Conservation (phyloP, 176 grass and related monocot species). For the Echinochloa phyllopogon region DNA sequence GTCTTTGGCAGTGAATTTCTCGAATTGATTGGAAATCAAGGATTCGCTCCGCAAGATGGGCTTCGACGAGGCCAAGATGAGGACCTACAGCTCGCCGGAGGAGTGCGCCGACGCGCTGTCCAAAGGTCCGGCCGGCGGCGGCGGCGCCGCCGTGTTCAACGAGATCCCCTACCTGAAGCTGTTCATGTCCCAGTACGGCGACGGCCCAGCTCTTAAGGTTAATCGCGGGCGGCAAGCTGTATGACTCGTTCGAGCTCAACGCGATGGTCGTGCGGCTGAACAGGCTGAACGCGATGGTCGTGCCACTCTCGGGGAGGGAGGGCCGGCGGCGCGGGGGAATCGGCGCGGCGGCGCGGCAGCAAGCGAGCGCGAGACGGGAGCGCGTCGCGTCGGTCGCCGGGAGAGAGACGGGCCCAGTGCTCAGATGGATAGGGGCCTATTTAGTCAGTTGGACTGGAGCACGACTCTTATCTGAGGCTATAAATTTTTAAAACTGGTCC, state of each 20-base stretch:
- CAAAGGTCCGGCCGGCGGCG: constrained; percentile 56
- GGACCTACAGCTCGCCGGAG: constrained; percentile 47
- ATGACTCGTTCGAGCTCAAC: constrained; percentile 68
- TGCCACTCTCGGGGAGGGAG: no score
- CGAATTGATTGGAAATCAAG: constrained; percentile 20
- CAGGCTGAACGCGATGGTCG: no score
- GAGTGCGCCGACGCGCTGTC: constrained; percentile 62
- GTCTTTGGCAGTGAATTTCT: not conserved
- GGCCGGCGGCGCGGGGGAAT: no score
- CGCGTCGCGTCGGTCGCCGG: no score
- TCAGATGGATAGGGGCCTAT: no score
- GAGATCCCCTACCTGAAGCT: constrained; percentile 90
- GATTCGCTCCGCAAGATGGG: constrained; percentile 15
- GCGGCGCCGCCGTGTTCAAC: constrained; percentile 76
- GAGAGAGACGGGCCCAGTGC: no score
- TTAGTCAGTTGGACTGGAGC: no score
- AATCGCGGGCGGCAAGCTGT: constrained; percentile 59
- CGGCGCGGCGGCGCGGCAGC: no score
- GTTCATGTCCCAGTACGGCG: constrained; percentile 67
- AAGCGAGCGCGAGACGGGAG: no score
- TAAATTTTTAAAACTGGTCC: no score
- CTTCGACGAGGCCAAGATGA: constrained; percentile 52
- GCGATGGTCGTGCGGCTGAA: constrained; percentile 54
- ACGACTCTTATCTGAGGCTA: no score
- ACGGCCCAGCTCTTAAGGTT: no score